These are phyloP conservation scores for Huntiella bhutanensis DNA, from an alignment of 2,329 filamentous ascomycete species.

Conservation along the genomic window DNA sequence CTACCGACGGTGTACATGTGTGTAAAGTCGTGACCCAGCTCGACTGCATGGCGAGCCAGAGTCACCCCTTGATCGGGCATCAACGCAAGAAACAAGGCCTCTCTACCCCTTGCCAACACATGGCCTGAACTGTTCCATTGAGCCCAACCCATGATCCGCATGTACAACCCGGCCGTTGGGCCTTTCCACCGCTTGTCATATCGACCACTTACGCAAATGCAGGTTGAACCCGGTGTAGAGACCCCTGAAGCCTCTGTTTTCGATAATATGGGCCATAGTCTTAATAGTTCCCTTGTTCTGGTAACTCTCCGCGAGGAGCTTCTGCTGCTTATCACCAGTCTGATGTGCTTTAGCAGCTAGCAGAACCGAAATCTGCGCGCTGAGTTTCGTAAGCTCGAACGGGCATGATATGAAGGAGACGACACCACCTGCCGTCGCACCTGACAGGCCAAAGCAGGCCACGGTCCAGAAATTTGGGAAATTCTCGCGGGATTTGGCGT, in stretches of 20 bases:
- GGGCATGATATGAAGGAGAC: conserved; percentile 71
- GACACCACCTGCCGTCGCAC: conserved; percentile 58
- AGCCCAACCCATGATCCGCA: too few species aligned
- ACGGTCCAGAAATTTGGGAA: conserved; percentile 57
- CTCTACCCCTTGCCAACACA: not conserved
- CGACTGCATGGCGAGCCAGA: too few species aligned
- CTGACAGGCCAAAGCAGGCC: conserved; percentile 57
- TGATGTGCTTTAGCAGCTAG: conserved; percentile 32
- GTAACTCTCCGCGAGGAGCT: conserved; percentile 46
- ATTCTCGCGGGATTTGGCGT: conserved; percentile 50
- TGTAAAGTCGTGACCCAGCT: too few species aligned
- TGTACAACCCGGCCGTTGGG: too few species aligned
- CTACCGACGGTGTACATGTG: not conserved
- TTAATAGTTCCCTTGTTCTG: conserved; percentile 60
- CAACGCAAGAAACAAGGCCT: not conserved
- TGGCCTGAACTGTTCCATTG: not conserved
- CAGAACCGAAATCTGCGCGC: conserved; percentile 66
- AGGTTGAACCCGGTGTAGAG: conserved; percentile 66
- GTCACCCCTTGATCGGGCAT: too few species aligned
- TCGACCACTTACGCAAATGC: conserved; percentile 45
- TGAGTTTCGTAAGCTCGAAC: conserved; percentile 79
- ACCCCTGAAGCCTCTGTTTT: conserved; percentile 51
- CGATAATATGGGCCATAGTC: conserved; percentile 59
- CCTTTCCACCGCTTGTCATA: not conserved
- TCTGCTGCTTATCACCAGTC: conserved; percentile 26